Evolutionary conservation across 495 filamentous ascomycete species (phyloP), one percentile per base, ranked within the genome.

Genomic region (Aspergillus homomorphus): DNA sequence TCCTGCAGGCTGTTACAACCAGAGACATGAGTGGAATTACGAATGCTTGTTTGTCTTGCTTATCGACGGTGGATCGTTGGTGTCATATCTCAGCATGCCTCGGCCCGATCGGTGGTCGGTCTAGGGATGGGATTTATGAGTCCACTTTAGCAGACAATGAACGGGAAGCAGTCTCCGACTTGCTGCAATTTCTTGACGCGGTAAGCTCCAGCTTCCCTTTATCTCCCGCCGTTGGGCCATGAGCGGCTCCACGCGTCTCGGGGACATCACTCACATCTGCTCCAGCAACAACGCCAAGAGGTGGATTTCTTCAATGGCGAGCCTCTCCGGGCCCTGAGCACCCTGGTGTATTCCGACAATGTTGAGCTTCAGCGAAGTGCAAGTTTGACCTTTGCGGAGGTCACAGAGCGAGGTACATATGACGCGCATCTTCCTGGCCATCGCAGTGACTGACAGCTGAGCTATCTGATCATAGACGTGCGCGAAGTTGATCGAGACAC

Each of bases 271-370:
- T 64, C 60, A 69, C 53, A 24, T 18, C 23, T 8, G 28, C 44
- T 23, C 50, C 49, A 51, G 68, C 62, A 67, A 76, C 98, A 93
- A 86, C 92, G 67, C 85, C 85, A 38, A 53, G 95, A 98, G 68
- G 96, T 91, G 63, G 92, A 98, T 71, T 99, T 99, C 83, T 99
- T 99, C 76, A 86, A 89, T 22, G 94, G 94, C 73, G 91, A 96
- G 67, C 94, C 94, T n/a, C 85, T 99, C 59, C 88, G 87, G 71
- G 93, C 94, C 42, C 77, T 99, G 45, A 96, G 89, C 76, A 98
- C 92, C 4, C 81, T 99, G 3, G 94, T 99, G 30, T 98, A 96
- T 70, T 98, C 95, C 44, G 92, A 98, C 67, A 99, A 99, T 79
- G 91, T 99, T 69, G 95, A 99, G 65, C 84, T 99, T 48, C 94